phyloP scores from a whole-genome alignment of 2,329 filamentous ascomycete genomes.

The Tetracladium maxilliforme region DNA sequence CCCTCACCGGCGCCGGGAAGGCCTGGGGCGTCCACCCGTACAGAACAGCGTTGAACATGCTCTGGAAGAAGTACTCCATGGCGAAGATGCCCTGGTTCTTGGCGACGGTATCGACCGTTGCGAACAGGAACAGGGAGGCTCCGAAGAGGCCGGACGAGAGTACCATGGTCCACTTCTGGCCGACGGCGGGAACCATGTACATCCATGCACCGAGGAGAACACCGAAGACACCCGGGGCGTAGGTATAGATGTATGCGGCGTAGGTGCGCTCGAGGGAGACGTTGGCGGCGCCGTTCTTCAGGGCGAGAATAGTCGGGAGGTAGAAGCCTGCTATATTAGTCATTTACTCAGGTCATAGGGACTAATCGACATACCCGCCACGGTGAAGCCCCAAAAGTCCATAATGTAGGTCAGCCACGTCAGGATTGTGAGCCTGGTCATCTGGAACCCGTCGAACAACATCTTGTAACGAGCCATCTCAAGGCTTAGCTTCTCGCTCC shows the following conservation, averaged over 20 bases:
- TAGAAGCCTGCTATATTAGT: conserved; percentile 20
- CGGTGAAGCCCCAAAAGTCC: conserved; percentile 32
- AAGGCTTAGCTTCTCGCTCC: conserved; percentile 16
- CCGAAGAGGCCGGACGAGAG: conserved; percentile 11
- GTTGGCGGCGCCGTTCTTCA: conserved; percentile 11
- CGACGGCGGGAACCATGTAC: conserved; percentile 7
- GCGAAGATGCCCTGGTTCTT: conserved; percentile 12
- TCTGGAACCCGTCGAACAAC: conserved; percentile 23
- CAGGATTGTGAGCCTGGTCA: conserved; percentile 27
- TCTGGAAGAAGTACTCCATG: conserved; percentile 16
- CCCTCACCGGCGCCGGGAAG: conserved; percentile 28
- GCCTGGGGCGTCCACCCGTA: conserved; percentile 10
- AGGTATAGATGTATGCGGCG: conserved; percentile 18
- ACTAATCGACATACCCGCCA: conserved; percentile 24
- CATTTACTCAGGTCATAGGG: too few relatives aligned
- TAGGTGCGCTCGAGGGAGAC: conserved; percentile 14
- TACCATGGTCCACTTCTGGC: conserved; percentile 13
- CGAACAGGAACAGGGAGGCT: conserved; percentile 11
- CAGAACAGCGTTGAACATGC: conserved; percentile 10
- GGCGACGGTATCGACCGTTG: conserved; percentile 11
- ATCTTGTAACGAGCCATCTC: conserved; percentile 26
- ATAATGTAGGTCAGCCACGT: conserved; percentile 33
- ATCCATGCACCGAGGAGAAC: conserved; percentile 8
- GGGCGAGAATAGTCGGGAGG: conserved; percentile 15
- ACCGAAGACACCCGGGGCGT: conserved; percentile 16